Base-by-base conservation (phyloP, 768 basidiomycete genomes). In the Mycena rosella region DNA sequence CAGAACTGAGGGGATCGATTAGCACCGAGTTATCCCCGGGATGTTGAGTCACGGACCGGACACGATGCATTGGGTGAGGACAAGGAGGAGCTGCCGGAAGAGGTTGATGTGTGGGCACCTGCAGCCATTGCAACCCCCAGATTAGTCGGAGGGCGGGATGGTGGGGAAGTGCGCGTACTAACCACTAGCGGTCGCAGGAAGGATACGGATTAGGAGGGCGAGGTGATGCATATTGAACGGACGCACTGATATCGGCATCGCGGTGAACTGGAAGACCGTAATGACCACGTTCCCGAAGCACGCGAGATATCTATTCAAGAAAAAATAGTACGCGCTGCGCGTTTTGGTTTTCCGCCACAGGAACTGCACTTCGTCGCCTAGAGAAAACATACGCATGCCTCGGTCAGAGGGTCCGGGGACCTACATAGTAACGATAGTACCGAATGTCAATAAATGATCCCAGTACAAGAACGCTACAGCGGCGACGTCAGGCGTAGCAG, bases 61-160 rank as follows among this genome's bases (percentile, higher is more conserved):
- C 13, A 65, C 49, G 0, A 60, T 44, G n/a, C 5, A 24, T 60
- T 70, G 69, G 30, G 54, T 70, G 20, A 70, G 0, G 30, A 62
- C 5, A 42, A 70, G 63, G 9, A 70, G 55, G 3, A 69, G n/a
- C 26, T 69, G 47, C 32, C 68, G 68, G 32, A 69, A 61, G 10
- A 69, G 38, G 32, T 65, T 65, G 22, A 65, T 48, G 26, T 38
- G 26, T 18, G 11, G 1, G n/a, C 68, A 65, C 54, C 60, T 67
- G 52, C 3, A n/a, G n/a, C n/a, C n/a, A n/a, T n/a, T n/a, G n/a
- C n/a, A n/a, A n/a, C n/a, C n/a, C n/a, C n/a, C n/a, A n/a, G 32
- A 34, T 34, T 34, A 34, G 32, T 34, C 15, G 17, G 9, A 20
- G 4, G 10, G 29, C 17, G 11, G 36, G 10, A 32, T 40, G 55